Evolutionary conservation across 208 protist species (phyloP).

Genomic region (Angomonas ambiguus): DNA sequence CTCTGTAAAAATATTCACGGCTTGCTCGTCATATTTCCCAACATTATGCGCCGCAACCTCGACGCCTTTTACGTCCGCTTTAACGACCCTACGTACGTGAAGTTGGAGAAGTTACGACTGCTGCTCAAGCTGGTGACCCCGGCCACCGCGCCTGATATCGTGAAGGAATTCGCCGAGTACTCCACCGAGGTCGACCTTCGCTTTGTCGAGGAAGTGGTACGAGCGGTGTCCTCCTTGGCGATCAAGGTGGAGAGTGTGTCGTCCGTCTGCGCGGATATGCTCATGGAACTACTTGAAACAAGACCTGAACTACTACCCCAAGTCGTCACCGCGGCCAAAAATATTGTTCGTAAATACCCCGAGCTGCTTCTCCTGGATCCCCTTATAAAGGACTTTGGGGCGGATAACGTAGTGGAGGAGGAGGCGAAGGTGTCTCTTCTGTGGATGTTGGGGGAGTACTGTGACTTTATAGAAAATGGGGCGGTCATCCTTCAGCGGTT

Average conservation of each 20-base stretch:
- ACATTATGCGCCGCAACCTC: slow-evolving; percentile 85
- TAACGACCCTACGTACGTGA: slow-evolving; percentile 99
- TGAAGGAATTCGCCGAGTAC: slow-evolving; percentile 98
- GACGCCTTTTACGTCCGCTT: slow-evolving; percentile 99
- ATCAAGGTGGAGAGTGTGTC: slow-evolving; percentile 97
- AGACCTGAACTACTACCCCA: slow-evolving; percentile 60
- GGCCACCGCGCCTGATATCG: slow-evolving; percentile 87
- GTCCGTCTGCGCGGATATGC: slow-evolving; percentile 87
- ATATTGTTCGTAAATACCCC: slow-evolving; percentile 85
- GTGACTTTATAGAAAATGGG: slow-evolving; percentile 95
- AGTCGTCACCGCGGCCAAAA: slow-evolving; percentile 76
- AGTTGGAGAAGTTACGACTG: slow-evolving; percentile 99
- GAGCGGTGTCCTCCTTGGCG: slow-evolving; percentile 95
- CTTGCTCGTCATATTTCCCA: slow-evolving; percentile 96
- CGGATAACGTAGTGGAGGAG: slow-evolving; percentile 93
- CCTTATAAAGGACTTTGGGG: slow-evolving; percentile 60
- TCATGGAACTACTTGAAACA: slow-evolving; percentile 57
- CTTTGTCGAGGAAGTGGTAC: slow-evolving; percentile 97
- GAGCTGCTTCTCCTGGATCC: slow-evolving; percentile 62
- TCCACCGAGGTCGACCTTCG: slow-evolving; percentile 97
- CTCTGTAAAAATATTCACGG: slow-evolving; percentile 98
- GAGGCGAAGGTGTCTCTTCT: slow-evolving; percentile 98
- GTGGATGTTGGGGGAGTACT: slow-evolving; percentile 99
- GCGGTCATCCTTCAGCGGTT: slow-evolving; percentile 93
- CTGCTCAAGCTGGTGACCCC: slow-evolving; percentile 96